Evolutionary conservation across 2,329 filamentous ascomycete species (phyloP).

Genomic region (Gnomoniopsis sp.): DNA sequence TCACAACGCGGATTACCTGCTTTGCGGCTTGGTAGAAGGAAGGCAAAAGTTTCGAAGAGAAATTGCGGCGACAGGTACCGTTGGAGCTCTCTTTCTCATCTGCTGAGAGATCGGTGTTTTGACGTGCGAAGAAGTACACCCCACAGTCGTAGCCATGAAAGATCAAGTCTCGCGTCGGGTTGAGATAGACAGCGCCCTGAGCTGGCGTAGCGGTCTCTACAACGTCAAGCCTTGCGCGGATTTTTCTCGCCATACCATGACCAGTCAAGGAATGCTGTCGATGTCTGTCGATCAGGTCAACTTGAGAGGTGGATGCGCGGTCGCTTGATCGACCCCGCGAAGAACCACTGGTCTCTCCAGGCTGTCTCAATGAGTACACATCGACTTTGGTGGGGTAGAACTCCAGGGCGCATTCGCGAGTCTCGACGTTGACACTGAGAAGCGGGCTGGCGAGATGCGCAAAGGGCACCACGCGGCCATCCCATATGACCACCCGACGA

Average conservation of each 20-base stretch:
- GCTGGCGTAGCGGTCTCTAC: neutral
- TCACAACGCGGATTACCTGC: neutral
- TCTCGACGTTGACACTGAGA: neutral
- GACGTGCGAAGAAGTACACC: neutral
- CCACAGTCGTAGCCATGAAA: neutral
- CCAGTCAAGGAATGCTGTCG: neutral
- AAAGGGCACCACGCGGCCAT: neutral
- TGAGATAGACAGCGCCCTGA: conserved; percentile 1
- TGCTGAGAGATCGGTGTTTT: neutral
- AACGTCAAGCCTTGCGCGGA: neutral
- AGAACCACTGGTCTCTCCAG: neutral
- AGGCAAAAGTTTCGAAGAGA: neutral
- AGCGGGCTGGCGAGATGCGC: neutral
- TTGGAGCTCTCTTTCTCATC: neutral
- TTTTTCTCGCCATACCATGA: no score
- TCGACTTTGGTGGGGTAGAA: conserved; percentile 6
- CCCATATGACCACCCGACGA: neutral
- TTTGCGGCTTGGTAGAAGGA: neutral
- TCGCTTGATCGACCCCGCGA: no score
- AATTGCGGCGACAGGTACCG: neutral
- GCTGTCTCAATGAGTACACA: neutral
- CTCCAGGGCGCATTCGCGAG: neutral
- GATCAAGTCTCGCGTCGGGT: neutral
- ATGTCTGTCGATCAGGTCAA: neutral
- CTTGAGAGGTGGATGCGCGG: neutral